Conservation (phyloP, 805 yeast species). For the Lachancea sp. region DNA sequence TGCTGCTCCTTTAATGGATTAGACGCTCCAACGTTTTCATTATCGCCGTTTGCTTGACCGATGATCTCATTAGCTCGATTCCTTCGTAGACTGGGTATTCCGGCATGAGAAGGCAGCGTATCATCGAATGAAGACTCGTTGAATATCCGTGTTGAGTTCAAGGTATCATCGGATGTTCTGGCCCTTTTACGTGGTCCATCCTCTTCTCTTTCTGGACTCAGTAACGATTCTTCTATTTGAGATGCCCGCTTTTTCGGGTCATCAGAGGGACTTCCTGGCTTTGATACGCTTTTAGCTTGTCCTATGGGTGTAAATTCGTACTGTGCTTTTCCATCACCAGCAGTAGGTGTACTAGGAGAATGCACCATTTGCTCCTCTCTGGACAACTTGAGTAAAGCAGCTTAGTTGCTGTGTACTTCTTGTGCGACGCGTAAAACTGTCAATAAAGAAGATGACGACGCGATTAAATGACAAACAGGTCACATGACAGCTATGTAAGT, state of each 20-base stretch:
- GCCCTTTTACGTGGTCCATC: conserved; percentile 5
- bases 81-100: conserved; percentile 8
- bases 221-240: neutral
- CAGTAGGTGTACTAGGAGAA: conserved; percentile 26
- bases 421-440: conserved; percentile 5
- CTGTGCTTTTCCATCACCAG: conserved; percentile 14
- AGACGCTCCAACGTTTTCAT: conserved; percentile 12
- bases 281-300: conserved; percentile 16
- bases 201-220: neutral
- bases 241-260: conserved; percentile 6
- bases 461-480: neutral
- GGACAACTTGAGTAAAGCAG: neutral
- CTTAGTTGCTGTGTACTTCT: neutral
- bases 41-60: conserved; percentile 6
- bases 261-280: neutral
- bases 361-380: conserved; percentile 16
- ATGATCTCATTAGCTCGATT: conserved; percentile 19
- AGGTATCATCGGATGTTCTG: conserved; percentile 17
- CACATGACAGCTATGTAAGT: neutral
- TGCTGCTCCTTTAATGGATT: conserved; percentile 32
- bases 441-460: neutral
- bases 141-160: conserved; percentile 24
- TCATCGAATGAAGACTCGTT: conserved; percentile 31
- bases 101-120: conserved; percentile 20
- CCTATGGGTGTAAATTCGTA: conserved; percentile 43